Conservation (phyloP, 352 stramenopile species). For the Pythium dissimile region DNA sequence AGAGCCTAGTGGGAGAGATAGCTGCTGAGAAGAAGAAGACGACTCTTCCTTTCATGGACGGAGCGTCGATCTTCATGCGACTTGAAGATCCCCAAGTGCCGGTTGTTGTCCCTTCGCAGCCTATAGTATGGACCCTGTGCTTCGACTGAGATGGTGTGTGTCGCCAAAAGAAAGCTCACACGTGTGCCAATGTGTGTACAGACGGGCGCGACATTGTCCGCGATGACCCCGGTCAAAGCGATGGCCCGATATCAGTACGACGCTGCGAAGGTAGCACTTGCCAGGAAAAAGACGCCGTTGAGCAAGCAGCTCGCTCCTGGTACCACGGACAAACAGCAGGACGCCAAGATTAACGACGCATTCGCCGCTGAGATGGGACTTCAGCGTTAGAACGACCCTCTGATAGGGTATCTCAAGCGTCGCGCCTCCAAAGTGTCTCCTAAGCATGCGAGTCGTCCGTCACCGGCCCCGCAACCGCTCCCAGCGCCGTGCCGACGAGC, state of each 20-base stretch:
- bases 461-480: not conserved
- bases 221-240: constrained; percentile 40
- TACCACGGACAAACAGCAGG: constrained; percentile 42
- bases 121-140: constrained; percentile 31
- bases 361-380: constrained; percentile 66
- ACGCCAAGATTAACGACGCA: constrained; percentile 65
- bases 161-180: not conserved
- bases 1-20: constrained; percentile 35
- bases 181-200: constrained; percentile 1
- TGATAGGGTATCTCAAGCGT: not conserved
- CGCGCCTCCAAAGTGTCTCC: constrained; percentile 24
- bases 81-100: constrained; percentile 64
- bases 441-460: not conserved
- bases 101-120: constrained; percentile 17
- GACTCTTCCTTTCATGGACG: constrained; percentile 31
- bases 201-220: constrained; percentile 29
- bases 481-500: constrained; percentile 14
- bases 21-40: constrained; percentile 44
- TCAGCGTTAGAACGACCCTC: constrained; percentile 24
- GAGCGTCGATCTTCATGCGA: constrained; percentile 54
- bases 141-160: not conserved
- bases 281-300: constrained; percentile 64
- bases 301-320: constrained; percentile 43
- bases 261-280: constrained; percentile 29
- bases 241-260: constrained; percentile 53